Conservation (phyloP, 192 early-diverging fungal genomes). For the Radiomyces spectabilis region DNA sequence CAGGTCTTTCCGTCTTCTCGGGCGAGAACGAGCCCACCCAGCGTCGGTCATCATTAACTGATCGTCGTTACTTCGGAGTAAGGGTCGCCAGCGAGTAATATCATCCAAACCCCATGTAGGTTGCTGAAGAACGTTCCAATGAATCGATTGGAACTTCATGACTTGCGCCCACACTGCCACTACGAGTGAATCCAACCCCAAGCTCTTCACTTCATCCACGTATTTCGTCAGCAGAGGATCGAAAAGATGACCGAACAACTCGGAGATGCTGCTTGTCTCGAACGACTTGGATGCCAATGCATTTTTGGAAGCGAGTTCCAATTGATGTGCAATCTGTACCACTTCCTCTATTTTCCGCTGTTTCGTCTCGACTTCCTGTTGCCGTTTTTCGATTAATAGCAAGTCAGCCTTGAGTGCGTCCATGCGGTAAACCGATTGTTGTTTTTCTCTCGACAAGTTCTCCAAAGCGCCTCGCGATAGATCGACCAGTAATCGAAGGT, state of each 20-base stretch:
- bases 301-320: constrained; percentile 16
- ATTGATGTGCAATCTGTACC: constrained; percentile 37
- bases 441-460: constrained; percentile 47
- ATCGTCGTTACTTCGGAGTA: constrained; percentile 38
- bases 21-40: neutral
- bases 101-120: constrained; percentile 43
- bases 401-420: constrained; percentile 34
- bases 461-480: constrained; percentile 63
- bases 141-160: constrained; percentile 29
- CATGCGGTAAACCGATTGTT: constrained; percentile 36
- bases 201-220: constrained; percentile 44
- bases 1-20: neutral
- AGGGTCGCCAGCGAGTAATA: constrained; percentile 48
- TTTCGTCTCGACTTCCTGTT: constrained; percentile 31
- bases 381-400: constrained; percentile 4
- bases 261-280: constrained; percentile 32
- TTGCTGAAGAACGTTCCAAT: constrained; percentile 62
- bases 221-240: constrained; percentile 47
- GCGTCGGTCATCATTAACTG: constrained; percentile 9
- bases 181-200: constrained; percentile 59
- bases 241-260: constrained; percentile 42
- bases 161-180: constrained; percentile 50
- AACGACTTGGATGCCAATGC: constrained; percentile 23
- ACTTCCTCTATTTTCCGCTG: constrained; percentile 33
- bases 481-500: constrained; percentile 66